These are phyloP conservation scores for Cadophora sp. DNA, from an alignment of 2,329 filamentous ascomycete species.

Conservation along the genomic window DNA sequence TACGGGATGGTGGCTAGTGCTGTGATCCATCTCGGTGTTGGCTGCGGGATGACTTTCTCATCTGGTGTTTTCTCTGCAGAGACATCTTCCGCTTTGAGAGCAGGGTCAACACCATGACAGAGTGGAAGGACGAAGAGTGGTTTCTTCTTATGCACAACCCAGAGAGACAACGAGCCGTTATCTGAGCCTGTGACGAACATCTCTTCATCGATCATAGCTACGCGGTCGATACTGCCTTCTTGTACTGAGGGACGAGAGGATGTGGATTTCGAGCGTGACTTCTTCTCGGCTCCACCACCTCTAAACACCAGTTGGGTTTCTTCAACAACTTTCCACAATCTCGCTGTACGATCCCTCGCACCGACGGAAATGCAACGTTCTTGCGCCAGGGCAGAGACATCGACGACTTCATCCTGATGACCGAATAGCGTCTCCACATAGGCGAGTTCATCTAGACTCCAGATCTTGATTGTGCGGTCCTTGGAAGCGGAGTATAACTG, in stretches of 20 bases:
- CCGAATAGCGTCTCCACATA: constrained; percentile 97
- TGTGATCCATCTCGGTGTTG: constrained; percentile 87
- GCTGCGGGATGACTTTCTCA: constrained; percentile 63
- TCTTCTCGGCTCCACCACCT: constrained; percentile 73
- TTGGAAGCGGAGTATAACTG: constrained; percentile 91
- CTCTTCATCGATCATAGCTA: constrained; percentile 87
- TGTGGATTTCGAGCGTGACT: constrained; percentile 46
- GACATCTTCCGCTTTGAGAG: constrained; percentile 69
- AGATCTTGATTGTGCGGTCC: constrained; percentile 94
- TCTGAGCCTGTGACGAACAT: constrained; percentile 94
- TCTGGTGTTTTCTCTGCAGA: constrained; percentile 75
- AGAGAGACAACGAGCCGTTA: constrained; percentile 85
- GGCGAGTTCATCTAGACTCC: constrained; percentile 89
- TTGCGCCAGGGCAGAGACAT: constrained; percentile 81
- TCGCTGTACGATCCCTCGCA: constrained; percentile 86
- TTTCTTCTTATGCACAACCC: constrained; percentile 95
- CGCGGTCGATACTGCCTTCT: constrained; percentile 89
- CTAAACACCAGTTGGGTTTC: constrained; percentile 96
- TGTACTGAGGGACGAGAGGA: constrained; percentile 49
- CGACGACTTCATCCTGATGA: constrained; percentile 89
- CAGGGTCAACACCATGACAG: constrained; percentile 84
- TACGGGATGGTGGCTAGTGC: constrained; percentile 86
- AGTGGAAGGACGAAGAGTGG: constrained; percentile 79
- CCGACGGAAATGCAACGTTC: constrained; percentile 93
- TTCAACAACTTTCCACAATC: constrained; percentile 95